A percentile compares a stretch with the other conserved stretches of the same genome.
phyloP scores from a whole-genome alignment of 2,329 filamentous ascomycete genomes.

The Aspergillus eucalypticola region DNA sequence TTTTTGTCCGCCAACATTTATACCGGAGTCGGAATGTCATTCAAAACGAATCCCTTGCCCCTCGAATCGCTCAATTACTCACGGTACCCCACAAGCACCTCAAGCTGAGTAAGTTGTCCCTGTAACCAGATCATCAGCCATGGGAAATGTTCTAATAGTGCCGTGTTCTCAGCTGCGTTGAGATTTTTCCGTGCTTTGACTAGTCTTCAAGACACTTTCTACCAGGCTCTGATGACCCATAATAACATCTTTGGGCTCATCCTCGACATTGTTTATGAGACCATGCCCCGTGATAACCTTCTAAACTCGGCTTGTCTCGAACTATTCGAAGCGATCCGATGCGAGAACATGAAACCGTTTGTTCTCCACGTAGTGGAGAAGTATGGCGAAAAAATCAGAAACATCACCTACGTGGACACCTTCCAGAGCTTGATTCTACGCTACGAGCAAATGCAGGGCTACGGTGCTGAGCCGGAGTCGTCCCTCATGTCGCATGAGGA shows the following conservation, averaged over 20 bases:
- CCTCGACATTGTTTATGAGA: constrained; percentile 77
- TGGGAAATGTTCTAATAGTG: background rate
- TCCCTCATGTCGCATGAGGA: constrained; percentile 71
- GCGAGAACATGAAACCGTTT: constrained; percentile 76
- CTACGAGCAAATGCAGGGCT: constrained; percentile 77
- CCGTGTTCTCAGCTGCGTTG: constrained; percentile 65
- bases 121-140: background rate
- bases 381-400: constrained; percentile 73
- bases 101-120: constrained; percentile 68
- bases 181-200: constrained; percentile 92
- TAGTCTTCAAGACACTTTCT: constrained; percentile 85
- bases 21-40: constrained; percentile 88
- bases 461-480: constrained; percentile 62
- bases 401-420: constrained; percentile 79
- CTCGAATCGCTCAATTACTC: constrained; percentile 79
- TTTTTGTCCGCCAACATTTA: constrained; percentile 87
- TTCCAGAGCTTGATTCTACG: constrained; percentile 74
- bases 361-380: constrained; percentile 82
- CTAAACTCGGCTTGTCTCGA: constrained; percentile 92
- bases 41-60: constrained; percentile 72
- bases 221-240: constrained; percentile 79
- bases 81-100: constrained; percentile 85
- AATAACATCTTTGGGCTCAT: constrained; percentile 82
- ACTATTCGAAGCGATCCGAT: constrained; percentile 86
- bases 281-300: constrained; percentile 88